Conservation (phyloP, 2,329 filamentous ascomycete genomes). For the Arthrobotrys sinensis region DNA sequence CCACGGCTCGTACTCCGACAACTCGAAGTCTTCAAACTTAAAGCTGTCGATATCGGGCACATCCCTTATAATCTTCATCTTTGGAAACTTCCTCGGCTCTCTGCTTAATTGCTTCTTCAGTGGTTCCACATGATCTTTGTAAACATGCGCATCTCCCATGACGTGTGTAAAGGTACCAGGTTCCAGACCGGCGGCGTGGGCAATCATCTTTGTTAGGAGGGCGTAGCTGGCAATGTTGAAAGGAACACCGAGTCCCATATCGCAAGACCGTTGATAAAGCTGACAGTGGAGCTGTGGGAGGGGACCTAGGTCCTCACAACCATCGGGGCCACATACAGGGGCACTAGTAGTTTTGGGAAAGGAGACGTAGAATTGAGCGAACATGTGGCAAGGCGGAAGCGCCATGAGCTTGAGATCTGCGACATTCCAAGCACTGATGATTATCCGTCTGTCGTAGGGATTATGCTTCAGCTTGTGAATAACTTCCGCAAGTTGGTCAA, state of each 20-base stretch:
- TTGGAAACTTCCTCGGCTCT: slow-evolving; percentile 85
- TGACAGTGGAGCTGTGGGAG: slow-evolving; percentile 81
- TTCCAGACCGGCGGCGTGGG: slow-evolving; percentile 85
- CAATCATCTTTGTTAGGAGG: slow-evolving; percentile 93
- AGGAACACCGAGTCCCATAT: slow-evolving; percentile 96
- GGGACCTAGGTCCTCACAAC: slow-evolving; percentile 61
- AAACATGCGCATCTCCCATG: slow-evolving; percentile 98
- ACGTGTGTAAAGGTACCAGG: slow-evolving; percentile 92
- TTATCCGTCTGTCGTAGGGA: slow-evolving; percentile 90
- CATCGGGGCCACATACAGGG: slow-evolving; percentile 64
- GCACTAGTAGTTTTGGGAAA: slow-evolving; percentile 70
- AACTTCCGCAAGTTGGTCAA: slow-evolving; percentile 94
- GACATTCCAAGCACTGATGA: slow-evolving; percentile 95
- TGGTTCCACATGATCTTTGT: slow-evolving; percentile 91
- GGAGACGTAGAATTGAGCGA: slow-evolving; percentile 94
- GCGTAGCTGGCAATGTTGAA: slow-evolving; percentile 99
- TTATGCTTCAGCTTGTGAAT: slow-evolving; percentile 85
- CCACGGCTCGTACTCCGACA: slow-evolving; percentile 90
- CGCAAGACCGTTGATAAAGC: slow-evolving; percentile 92
- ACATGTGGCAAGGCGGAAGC: slow-evolving; percentile 95
- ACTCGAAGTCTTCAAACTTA: slow-evolving; percentile 87
- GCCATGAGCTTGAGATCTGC: slow-evolving; percentile 89
- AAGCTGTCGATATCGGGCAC: slow-evolving; percentile 87
- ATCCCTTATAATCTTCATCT: slow-evolving; percentile 79
- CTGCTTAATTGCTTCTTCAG: slow-evolving; percentile 83